A percentile compares a stretch with the other conserved stretches of the same genome.
Evolutionary conservation across 192 early-diverging fungal genomes (phyloP).

Genomic region (Backusella mclennaniae): DNA sequence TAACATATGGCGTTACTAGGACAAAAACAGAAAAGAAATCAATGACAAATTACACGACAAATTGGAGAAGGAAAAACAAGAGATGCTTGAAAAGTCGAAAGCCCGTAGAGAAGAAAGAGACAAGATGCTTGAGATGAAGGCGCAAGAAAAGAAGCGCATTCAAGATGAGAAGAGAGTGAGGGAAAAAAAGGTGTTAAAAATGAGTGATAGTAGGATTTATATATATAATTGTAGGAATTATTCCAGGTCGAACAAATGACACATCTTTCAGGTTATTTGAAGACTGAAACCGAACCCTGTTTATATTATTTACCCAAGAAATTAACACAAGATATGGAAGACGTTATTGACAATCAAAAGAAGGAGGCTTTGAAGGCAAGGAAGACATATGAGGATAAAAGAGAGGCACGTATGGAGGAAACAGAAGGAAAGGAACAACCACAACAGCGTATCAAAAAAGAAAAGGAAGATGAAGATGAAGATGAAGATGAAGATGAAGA

Average conservation of each 20-base stretch:
- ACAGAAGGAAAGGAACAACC: not conserved
- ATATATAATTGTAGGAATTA: slow-evolving; percentile 5
- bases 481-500: not conserved
- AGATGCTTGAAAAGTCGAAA: slow-evolving; percentile 37
- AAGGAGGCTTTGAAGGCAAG: not conserved
- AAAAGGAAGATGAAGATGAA: not conserved
- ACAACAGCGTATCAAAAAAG: not conserved
- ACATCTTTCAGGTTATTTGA: slow-evolving; percentile 32
- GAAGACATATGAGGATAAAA: not conserved
- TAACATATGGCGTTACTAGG: slow-evolving; percentile 17
- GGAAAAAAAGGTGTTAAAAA: no score
- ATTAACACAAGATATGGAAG: slow-evolving; percentile 14
- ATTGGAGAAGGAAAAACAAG: slow-evolving; percentile 42
- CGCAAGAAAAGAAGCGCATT: slow-evolving; percentile 11
- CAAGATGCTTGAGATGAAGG: slow-evolving; percentile 16
- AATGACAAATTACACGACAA: slow-evolving; percentile 43
- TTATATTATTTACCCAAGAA: slow-evolving; percentile 35
- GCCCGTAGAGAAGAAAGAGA: slow-evolving; percentile 39
- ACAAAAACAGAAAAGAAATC: slow-evolving; percentile 43
- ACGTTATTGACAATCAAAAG: slow-evolving; percentile 2
- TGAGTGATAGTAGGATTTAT: not conserved
- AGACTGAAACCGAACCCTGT: slow-evolving; percentile 25
- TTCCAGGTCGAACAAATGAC: slow-evolving; percentile 18
- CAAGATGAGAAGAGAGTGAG: not conserved
- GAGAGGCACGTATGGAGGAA: not conserved